Evolutionary conservation across 306 rosid species (phyloP).

Genomic region (Cucurbita argyrosperma): DNA sequence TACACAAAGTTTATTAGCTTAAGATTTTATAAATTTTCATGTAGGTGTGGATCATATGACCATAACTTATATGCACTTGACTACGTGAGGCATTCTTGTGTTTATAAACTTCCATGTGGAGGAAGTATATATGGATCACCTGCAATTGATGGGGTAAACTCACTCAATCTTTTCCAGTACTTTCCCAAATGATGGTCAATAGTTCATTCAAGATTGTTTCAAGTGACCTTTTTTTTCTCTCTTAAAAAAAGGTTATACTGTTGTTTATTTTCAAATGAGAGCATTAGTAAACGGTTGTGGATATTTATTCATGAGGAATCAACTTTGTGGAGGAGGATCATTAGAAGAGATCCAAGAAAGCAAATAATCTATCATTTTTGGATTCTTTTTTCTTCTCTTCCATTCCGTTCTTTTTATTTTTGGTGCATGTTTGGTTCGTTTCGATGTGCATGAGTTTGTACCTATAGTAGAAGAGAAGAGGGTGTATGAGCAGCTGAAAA

Average conservation of each 20-base stretch:
- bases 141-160: constrained; percentile 65
- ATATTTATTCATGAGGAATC: background rate
- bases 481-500: background rate
- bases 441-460: background rate
- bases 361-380: background rate
- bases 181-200: background rate
- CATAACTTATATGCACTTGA: constrained; percentile 81
- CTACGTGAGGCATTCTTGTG: constrained; percentile 52
- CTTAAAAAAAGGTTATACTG: background rate
- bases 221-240: background rate
- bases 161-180: background rate
- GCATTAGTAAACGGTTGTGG: background rate
- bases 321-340: background rate
- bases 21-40: background rate
- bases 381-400: background rate
- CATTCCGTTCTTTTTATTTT: background rate
- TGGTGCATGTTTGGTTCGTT: background rate
- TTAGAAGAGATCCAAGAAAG: background rate
- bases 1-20: background rate
- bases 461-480: background rate
- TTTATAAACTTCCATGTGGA: constrained; percentile 60
- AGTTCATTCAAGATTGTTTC: background rate
- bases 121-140: constrained; percentile 92
- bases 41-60: constrained; percentile 97
- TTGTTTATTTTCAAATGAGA: background rate